Evolutionary conservation across 2,329 filamentous ascomycete genomes (phyloP).

Genomic region (Dothistroma pini): DNA sequence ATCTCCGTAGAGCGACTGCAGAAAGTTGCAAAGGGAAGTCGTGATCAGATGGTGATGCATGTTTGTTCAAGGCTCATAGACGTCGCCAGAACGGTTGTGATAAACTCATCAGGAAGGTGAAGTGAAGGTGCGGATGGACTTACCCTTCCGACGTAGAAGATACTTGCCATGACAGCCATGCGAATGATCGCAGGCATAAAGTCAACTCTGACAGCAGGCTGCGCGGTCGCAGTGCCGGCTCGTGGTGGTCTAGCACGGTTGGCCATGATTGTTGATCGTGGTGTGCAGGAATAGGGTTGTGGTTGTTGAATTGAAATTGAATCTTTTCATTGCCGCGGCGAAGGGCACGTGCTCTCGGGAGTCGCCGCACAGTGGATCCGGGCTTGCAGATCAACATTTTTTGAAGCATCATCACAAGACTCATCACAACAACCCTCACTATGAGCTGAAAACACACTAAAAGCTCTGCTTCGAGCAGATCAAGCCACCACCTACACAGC

Average conservation of each 20-base stretch:
- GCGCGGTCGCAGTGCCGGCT: not conserved
- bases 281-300: not conserved
- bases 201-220: not conserved
- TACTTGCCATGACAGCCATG: constrained; percentile 1
- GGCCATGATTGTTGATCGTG: not conserved
- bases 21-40: not conserved
- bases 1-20: not conserved
- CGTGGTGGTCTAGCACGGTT: not conserved
- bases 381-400: not conserved
- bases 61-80: constrained; percentile 39
- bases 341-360: not conserved
- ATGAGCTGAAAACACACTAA: constrained; percentile 10
- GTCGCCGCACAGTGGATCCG: not conserved
- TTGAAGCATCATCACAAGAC: not conserved
- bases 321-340: not conserved
- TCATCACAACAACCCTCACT: not conserved
- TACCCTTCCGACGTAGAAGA: constrained; percentile 4
- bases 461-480: constrained; percentile 9
- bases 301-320: not conserved
- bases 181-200: constrained; percentile 3
- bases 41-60: constrained; percentile 42
- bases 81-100: constrained; percentile 34
- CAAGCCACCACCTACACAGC: not conserved
- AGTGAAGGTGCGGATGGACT: not conserved
- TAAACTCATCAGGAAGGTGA: not conserved